phyloP scores from a whole-genome alignment of 2,329 filamentous ascomycete species.

The Cladobotryum protrusum region DNA sequence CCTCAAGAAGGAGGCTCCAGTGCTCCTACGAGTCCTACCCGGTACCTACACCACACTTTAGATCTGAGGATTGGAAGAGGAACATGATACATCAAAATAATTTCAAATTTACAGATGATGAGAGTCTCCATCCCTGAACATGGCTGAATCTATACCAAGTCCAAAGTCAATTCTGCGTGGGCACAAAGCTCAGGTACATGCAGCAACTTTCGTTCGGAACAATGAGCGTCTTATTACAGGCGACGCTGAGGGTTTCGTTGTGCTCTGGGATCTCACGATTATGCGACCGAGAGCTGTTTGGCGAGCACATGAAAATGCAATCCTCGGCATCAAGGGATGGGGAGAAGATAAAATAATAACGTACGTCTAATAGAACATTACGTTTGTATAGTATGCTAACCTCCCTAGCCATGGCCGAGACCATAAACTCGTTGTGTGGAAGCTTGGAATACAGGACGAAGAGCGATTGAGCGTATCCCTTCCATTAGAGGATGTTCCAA shows the following conservation, averaged over 20 bases:
- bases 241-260: conserved; percentile 83
- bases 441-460: conserved; percentile 57
- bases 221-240: conserved; percentile 78
- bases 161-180: conserved; percentile 70
- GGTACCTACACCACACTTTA: too few species aligned
- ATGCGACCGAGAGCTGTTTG: conserved; percentile 80
- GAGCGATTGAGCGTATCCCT: conserved; percentile 57
- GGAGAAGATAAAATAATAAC: conserved; percentile 70
- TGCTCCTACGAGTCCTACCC: too few species aligned
- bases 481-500: conserved; percentile 58
- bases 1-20: too few species aligned
- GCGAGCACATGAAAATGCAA: conserved; percentile 72
- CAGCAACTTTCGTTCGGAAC: conserved; percentile 61
- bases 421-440: conserved; percentile 81
- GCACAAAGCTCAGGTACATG: conserved; percentile 74
- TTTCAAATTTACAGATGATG: too few species aligned
- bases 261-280: conserved; percentile 77
- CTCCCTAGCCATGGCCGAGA: conserved; percentile 75
- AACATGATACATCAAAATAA: too few species aligned
- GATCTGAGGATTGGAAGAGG: too few species aligned
- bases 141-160: conserved; percentile 25
- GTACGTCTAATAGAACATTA: conserved; percentile 44
- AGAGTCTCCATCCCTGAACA: not conserved
- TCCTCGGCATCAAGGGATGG: conserved; percentile 71
- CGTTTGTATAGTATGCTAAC: not conserved